Base-by-base conservation (phyloP, 208 protist species). In the Trypanosoma caninum region DNA sequence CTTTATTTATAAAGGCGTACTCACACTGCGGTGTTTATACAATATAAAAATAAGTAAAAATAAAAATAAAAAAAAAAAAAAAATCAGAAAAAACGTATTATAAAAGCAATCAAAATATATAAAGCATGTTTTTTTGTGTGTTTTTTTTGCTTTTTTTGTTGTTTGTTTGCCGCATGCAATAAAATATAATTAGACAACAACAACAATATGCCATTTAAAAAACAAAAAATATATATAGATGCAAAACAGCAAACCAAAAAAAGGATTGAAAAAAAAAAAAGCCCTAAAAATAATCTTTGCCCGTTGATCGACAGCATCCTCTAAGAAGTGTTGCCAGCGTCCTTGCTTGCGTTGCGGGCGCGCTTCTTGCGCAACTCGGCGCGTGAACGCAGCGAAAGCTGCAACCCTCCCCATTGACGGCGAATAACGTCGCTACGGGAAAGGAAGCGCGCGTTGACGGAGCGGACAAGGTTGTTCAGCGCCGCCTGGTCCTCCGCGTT, bases 371-470 rank as follows among this genome's bases (percentile, higher is more conserved):
- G 81, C 40, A 87, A 76, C 71, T 84, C 87, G 25, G 83, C 83
- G 52, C 69, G 77, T 28, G 89, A 87, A 67, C 85, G 84, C 47
- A 91, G 80, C 37, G 83, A 91, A 44, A 93, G 81, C 76, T 95
- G 82, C 59, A 86, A 71, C 58, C 97, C 97, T 85, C 97, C 97
- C 97, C 97, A 99, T 52, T 89, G 71, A 67, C 82, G 93, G 56
- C 90, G 86, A 69, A 90, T 58, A 40, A 97, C 91, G 59, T 93
- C 82, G 63, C 77, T 93, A 66, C 87, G 86, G 34, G 97, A 88
- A 60, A 97, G 95, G 97, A 97, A 99, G 74, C 88, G 89, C 42
- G 81, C 79, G 59, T 93, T 96, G 60, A 98, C 83, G 40, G 82
- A 79, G 74, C 97, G 89, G 69, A 90, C 69, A 27, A 99, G 76